Conservation (phyloP, 1,284 basidiomycete genomes). For the Cystobasidiaceae sp. region DNA sequence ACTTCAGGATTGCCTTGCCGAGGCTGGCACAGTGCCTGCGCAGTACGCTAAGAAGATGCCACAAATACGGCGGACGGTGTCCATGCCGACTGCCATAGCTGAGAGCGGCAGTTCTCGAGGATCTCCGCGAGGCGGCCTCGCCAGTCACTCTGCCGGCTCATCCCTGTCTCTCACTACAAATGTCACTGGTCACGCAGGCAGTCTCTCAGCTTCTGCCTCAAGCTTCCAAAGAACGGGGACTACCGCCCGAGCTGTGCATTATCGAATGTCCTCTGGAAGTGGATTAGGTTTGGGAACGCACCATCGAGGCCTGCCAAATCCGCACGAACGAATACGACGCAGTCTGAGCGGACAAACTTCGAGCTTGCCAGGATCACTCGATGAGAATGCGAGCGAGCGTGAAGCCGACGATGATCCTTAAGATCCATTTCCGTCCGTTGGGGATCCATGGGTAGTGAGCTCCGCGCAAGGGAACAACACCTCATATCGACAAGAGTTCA, state of each 20-base stretch:
- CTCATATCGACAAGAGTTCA: too few relatives aligned
- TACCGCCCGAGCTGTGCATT: constrained; percentile 22
- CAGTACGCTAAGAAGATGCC: constrained; percentile 16
- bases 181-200: neutral
- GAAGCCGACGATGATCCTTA: constrained; percentile 15
- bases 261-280: constrained; percentile 23
- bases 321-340: constrained; percentile 6
- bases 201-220: constrained; percentile 1
- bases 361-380: neutral
- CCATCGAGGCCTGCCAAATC: neutral
- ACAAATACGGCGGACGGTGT: constrained; percentile 8
- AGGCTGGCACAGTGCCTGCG: constrained; percentile 43
- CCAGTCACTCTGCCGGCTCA: neutral
- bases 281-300: constrained; percentile 14
- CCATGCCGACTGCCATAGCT: constrained; percentile 2
- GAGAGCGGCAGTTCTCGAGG: neutral
- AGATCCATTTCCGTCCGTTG: neutral
- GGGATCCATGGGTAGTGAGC: too few relatives aligned
- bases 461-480: too few relatives aligned
- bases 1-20: constrained; percentile 51
- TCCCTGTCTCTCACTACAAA: neutral
- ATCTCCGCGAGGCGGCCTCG: neutral
- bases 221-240: constrained; percentile 19
- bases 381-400: neutral
- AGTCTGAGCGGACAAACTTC: constrained; percentile 6